A percentile compares a stretch with the other conserved stretches of the same genome.
phyloP scores from a whole-genome alignment of 2,329 filamentous ascomycete species.

The Xylaria sp. region DNA sequence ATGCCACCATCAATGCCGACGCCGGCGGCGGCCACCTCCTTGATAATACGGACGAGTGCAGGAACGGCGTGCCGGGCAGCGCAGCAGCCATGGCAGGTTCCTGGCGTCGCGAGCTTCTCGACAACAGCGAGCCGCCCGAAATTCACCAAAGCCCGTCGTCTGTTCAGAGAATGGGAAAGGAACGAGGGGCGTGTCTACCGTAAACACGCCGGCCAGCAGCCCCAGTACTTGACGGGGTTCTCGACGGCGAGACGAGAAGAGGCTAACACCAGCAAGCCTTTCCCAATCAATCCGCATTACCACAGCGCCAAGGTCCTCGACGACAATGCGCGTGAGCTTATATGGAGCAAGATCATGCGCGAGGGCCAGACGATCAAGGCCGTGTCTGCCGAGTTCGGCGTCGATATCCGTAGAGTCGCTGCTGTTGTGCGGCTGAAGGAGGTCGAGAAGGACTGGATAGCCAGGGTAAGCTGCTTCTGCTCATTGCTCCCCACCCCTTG shows the following conservation, averaged over 20 bases:
- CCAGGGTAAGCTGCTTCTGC: constrained; percentile 71
- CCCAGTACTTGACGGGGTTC: constrained; percentile 42
- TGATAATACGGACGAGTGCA: constrained; percentile 21
- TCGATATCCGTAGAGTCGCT: constrained; percentile 85
- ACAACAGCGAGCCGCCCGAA: constrained; percentile 43
- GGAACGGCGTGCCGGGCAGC: constrained; percentile 22
- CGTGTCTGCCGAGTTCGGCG: constrained; percentile 79
- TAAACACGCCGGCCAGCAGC: constrained; percentile 10
- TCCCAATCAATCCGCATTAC: constrained; percentile 79
- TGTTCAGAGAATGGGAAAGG: constrained; percentile 42
- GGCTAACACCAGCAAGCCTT: constrained; percentile 61
- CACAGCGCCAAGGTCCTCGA: constrained; percentile 77
- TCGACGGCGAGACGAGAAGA: accelerated
- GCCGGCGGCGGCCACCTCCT: constrained; percentile 32
- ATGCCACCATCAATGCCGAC: constrained; percentile 46
- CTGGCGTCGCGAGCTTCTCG: constrained; percentile 44
- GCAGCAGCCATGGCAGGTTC: constrained; percentile 14
- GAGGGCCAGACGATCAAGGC: constrained; percentile 75
- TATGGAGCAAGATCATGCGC: constrained; percentile 75
- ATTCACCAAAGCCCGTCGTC: constrained; percentile 40
- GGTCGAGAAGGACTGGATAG: constrained; percentile 81
- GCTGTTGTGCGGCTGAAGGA: constrained; percentile 88
- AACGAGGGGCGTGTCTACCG: constrained; percentile 28
- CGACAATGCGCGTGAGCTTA: constrained; percentile 75
- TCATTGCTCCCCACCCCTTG: neutral